These are phyloP conservation scores for Prunella vulgaris DNA, from an alignment of 257 asterid species.

Conservation along the genomic window DNA sequence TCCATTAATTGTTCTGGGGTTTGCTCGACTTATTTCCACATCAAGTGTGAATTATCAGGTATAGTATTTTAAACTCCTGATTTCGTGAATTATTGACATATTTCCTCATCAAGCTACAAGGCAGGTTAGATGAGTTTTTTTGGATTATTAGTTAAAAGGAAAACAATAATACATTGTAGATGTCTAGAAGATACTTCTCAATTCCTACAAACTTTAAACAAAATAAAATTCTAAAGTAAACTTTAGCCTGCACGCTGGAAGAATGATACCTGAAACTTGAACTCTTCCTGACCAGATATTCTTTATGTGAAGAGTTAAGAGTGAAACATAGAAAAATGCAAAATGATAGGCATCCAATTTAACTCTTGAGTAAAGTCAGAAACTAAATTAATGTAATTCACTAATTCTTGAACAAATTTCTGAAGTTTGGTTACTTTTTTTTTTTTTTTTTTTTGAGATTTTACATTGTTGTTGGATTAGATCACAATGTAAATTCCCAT, in stretches of 20 bases:
- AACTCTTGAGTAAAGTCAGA: neutral
- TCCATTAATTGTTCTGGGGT: slow-evolving; percentile 81
- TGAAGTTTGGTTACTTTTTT: neutral
- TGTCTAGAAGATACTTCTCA: neutral
- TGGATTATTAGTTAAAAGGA: neutral
- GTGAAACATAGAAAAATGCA: slow-evolving; percentile 2
- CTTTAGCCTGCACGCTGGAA: neutral
- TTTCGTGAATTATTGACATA: neutral
- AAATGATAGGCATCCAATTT: neutral
- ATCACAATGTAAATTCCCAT: neutral
- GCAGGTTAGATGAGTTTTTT: neutral
- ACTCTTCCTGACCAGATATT: neutral
- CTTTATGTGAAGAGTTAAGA: neutral
- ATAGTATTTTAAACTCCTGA: neutral
- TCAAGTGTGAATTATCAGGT: slow-evolving; percentile 91
- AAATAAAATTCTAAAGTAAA: neutral
- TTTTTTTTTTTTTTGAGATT: neutral
- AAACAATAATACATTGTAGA: neutral
- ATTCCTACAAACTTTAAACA: neutral
- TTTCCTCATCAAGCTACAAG: neutral
- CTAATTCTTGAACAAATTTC: neutral
- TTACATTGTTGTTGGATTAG: neutral
- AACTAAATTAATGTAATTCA: neutral
- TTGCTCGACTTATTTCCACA: slow-evolving; percentile 73
- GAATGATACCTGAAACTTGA: neutral